phyloP scores from a whole-genome alignment of 2,329 filamentous ascomycete genomes.

The Fusarium mexicanum region DNA sequence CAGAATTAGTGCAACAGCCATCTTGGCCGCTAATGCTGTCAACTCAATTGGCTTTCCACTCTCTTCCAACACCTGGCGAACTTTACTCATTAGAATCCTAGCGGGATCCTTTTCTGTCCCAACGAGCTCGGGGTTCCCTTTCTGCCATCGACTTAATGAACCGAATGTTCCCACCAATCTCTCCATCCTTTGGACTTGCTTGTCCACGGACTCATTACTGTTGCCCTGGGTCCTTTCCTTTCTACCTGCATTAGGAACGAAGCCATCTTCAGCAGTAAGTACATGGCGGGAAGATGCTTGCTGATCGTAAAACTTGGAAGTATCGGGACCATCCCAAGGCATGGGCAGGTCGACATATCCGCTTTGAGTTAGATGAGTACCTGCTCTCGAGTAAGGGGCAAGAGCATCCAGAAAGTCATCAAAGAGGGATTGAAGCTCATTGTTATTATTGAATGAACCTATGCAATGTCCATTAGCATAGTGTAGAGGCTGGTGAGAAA shows the following conservation, averaged over 20 bases:
- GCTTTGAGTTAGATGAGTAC: neutral
- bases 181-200: neutral
- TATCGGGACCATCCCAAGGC: neutral
- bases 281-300: neutral
- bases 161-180: neutral
- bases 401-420: neutral
- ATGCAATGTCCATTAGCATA: no score
- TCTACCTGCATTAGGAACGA: fast-evolving
- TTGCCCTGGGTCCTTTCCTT: fast-evolving
- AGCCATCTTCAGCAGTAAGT: neutral
- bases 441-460: neutral
- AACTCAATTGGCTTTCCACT: neutral
- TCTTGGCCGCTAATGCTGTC: neutral
- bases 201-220: fast-evolving
- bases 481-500: no score
- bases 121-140: neutral
- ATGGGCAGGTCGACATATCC: constrained; percentile 3
- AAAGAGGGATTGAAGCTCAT: neutral
- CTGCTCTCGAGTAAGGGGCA: neutral
- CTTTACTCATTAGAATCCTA: neutral
- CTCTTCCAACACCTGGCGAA: neutral
- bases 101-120: neutral
- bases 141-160: neutral
- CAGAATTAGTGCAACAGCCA: neutral
- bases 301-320: neutral